These are phyloP conservation scores for Kurtzmaniella quercitrusa DNA, from an alignment of 1,139 yeast genomes.

Conservation along the genomic window DNA sequence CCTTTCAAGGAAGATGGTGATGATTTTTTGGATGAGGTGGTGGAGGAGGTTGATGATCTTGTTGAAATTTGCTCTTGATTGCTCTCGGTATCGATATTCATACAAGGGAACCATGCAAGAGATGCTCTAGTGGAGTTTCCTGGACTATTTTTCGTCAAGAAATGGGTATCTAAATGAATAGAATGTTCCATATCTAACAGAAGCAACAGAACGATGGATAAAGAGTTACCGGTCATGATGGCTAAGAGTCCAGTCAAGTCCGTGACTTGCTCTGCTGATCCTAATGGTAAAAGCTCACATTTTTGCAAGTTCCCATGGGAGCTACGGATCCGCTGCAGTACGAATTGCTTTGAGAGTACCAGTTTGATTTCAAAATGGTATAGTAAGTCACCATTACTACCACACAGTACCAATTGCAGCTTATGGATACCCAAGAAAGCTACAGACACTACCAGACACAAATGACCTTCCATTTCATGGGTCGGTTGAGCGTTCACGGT, in stretches of 20 bases:
- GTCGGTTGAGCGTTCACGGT: not conserved
- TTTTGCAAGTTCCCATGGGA: slow-evolving; percentile 20
- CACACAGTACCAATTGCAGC: slow-evolving; percentile 56
- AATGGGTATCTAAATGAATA: slow-evolving; percentile 44
- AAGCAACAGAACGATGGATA: slow-evolving; percentile 52
- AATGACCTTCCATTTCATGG: not conserved
- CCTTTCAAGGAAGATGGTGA: too few species aligned
- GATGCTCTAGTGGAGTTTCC: slow-evolving; percentile 38
- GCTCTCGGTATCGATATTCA: slow-evolving; percentile 9
- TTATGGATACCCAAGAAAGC: slow-evolving; percentile 55
- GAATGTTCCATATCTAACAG: slow-evolving; percentile 39
- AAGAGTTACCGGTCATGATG: slow-evolving; percentile 47
- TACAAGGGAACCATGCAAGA: slow-evolving; percentile 21
- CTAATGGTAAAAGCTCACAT: slow-evolving; percentile 50
- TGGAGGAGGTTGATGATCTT: too few species aligned
- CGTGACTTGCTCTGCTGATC: slow-evolving; percentile 45
- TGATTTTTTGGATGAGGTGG: too few species aligned
- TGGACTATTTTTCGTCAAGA: slow-evolving; percentile 23
- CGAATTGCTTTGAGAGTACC: slow-evolving; percentile 46
- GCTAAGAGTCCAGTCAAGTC: slow-evolving; percentile 62
- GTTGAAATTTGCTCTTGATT: not conserved
- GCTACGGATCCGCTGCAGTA: slow-evolving; percentile 45
- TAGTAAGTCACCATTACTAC: slow-evolving; percentile 54
- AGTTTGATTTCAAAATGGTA: slow-evolving; percentile 58
- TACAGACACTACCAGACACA: slow-evolving; percentile 14